Percentiles rank a stretch among this genome's conserved stretches.
Conservation (phyloP, 805 yeast genomes). For the Kuraishia cidri region DNA sequence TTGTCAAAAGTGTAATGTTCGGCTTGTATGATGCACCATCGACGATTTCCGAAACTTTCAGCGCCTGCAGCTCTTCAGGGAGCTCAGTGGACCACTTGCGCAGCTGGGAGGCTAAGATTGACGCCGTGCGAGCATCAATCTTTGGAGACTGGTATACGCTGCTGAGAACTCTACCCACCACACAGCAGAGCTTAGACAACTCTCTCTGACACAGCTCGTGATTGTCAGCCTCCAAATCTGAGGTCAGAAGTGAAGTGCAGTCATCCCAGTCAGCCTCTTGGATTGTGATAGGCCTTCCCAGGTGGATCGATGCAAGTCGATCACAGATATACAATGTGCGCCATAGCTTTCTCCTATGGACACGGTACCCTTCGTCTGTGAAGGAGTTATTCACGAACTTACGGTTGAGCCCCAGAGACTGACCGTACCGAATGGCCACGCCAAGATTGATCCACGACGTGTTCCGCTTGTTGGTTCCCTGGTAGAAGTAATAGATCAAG, state of each 20-base stretch:
- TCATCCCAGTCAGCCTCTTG: constrained; percentile 30
- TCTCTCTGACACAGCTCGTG: constrained; percentile 17
- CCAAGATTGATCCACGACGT: constrained; percentile 36
- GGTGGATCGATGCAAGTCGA: constrained; percentile 18
- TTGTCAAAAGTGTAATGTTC: constrained; percentile 17
- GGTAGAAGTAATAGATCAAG: constrained; percentile 29
- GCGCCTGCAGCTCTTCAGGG: constrained; percentile 19
- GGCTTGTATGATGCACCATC: constrained; percentile 7
- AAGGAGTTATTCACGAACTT: constrained; percentile 26
- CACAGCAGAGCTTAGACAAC: constrained; percentile 16
- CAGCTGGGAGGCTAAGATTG: constrained; percentile 23
- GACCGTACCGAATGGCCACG: constrained; percentile 30
- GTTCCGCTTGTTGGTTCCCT: constrained; percentile 26
- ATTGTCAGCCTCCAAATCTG: constrained; percentile 12
- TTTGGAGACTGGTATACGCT: constrained; percentile 22
- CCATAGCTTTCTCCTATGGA: constrained; percentile 22
- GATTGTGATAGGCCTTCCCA: constrained; percentile 28
- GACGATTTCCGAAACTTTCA: constrained; percentile 13
- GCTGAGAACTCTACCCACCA: constrained; percentile 21
- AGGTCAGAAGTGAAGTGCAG: constrained; percentile 8
- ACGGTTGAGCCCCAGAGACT: constrained; percentile 30
- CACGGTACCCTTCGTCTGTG: constrained; percentile 15
- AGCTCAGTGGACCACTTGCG: constrained; percentile 24
- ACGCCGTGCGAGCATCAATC: constrained; percentile 20
- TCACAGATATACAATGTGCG: constrained; percentile 9